A percentile compares a stretch with the other conserved stretches of the same genome.
Conservation (phyloP, 495 filamentous ascomycete species). For the Cudoniella acicularis region DNA sequence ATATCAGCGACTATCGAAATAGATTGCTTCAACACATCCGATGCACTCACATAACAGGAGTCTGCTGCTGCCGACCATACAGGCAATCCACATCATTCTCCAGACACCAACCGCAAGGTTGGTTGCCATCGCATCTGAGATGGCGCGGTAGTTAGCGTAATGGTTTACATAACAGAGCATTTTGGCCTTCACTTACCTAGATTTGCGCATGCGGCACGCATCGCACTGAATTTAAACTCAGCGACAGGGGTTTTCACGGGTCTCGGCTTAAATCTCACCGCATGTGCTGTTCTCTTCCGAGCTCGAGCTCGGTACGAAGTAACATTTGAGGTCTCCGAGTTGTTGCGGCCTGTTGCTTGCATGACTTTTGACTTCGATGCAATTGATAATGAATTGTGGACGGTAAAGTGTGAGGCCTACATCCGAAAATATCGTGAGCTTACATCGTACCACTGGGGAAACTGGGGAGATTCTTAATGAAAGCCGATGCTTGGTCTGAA, state of each 20-base stretch:
- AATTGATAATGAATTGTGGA: not conserved
- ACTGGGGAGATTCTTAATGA: not conserved
- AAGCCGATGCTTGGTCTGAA: not conserved
- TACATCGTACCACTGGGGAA: not conserved
- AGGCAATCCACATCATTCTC: conserved; percentile 29
- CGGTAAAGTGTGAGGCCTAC: not conserved
- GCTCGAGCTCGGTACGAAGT: conserved; percentile 8
- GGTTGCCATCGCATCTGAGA: conserved; percentile 31
- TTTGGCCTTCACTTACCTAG: not conserved
- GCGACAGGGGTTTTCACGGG: not conserved
- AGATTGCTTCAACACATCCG: not conserved
- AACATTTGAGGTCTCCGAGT: conserved; percentile 16
- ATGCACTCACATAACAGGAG: not conserved
- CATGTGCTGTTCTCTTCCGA: conserved; percentile 18
- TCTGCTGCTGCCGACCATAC: conserved; percentile 28
- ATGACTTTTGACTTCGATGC: not conserved
- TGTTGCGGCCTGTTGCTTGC: conserved; percentile 9
- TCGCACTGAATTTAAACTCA: conserved; percentile 11
- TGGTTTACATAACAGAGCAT: too few relatives aligned
- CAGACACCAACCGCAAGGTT: conserved; percentile 29
- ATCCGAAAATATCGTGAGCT: not conserved
- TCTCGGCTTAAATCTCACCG: not conserved
- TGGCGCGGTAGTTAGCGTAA: not conserved
- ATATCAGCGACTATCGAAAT: not conserved
- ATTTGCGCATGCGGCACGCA: conserved; percentile 16